These are phyloP conservation scores for Malus hybrid DNA, from an alignment of 331 rosid genomes.

Conservation along the genomic window DNA sequence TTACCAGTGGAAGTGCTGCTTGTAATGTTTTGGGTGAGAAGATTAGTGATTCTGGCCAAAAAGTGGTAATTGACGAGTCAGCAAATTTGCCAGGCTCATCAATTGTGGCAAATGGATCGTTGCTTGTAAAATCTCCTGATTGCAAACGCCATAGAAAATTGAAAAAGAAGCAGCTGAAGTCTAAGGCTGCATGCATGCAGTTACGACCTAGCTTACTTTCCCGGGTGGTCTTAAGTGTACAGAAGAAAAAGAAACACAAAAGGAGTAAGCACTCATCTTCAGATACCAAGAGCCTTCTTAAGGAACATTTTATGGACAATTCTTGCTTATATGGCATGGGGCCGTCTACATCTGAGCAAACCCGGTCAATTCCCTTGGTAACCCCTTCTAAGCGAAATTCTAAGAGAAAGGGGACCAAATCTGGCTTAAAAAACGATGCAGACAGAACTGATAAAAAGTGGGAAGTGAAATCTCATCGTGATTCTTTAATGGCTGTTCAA, in stretches of 20 bases:
- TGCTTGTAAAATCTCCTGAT: constrained; percentile 17
- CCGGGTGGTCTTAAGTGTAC: constrained; percentile 28
- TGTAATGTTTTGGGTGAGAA: constrained; percentile 20
- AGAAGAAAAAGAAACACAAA: constrained; percentile 54
- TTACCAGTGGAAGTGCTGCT: constrained; percentile 10
- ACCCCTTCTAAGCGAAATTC: constrained; percentile 20
- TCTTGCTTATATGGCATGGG: constrained; percentile 32
- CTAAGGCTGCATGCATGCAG: constrained; percentile 31
- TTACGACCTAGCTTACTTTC: constrained; percentile 32
- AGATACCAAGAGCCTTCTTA: constrained; percentile 19
- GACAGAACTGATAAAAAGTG: constrained; percentile 2
- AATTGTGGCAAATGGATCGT: constrained; percentile 5
- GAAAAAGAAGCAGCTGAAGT: constrained; percentile 46
- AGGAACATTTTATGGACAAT: constrained; percentile 17
- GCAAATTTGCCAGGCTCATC: constrained; percentile 16
- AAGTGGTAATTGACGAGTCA: constrained; percentile 8
- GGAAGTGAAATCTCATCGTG: constrained; percentile 7
- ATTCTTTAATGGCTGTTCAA: constrained; percentile 12
- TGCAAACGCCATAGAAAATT: constrained; percentile 30
- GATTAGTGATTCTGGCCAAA: constrained; percentile 18
- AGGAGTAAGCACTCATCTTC: constrained; percentile 22
- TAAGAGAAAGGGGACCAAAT: constrained; percentile 27
- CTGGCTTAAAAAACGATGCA: constrained; percentile 17
- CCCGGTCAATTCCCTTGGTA: constrained; percentile 8
- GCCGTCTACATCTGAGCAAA: constrained; percentile 47